Conservation (phyloP, 257 asterid genomes). For the Fraxinus americana region DNA sequence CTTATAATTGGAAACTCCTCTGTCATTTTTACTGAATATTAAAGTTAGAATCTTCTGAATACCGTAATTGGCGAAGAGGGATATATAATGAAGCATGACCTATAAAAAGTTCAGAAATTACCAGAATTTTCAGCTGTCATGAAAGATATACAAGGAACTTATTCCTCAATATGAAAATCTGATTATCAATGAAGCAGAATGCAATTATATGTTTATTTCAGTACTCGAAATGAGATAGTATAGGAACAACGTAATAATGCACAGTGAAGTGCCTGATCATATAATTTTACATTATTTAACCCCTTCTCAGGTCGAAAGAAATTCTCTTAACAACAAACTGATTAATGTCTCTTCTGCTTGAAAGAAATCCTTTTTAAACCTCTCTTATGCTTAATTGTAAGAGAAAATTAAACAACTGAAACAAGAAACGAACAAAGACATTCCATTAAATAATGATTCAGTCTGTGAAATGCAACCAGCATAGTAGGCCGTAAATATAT, state of each 20-base stretch:
- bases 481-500: background rate
- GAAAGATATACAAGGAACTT: background rate
- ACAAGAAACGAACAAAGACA: background rate
- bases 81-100: background rate
- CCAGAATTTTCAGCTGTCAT: background rate
- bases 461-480: background rate
- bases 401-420: background rate
- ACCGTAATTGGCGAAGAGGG: background rate
- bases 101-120: background rate
- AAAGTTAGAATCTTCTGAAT: background rate
- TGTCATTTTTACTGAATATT: background rate
- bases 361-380: background rate
- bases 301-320: background rate
- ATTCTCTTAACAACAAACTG: background rate
- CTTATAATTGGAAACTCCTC: background rate
- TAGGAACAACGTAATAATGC: background rate
- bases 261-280: background rate
- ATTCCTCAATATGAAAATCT: background rate
- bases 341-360: background rate
- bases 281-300: background rate
- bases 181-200: background rate
- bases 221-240: background rate
- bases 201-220: background rate
- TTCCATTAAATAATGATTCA: background rate
- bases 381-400: background rate